phyloP scores from a whole-genome alignment of 768 basidiomycete species.

The Leccinellum luteum region DNA sequence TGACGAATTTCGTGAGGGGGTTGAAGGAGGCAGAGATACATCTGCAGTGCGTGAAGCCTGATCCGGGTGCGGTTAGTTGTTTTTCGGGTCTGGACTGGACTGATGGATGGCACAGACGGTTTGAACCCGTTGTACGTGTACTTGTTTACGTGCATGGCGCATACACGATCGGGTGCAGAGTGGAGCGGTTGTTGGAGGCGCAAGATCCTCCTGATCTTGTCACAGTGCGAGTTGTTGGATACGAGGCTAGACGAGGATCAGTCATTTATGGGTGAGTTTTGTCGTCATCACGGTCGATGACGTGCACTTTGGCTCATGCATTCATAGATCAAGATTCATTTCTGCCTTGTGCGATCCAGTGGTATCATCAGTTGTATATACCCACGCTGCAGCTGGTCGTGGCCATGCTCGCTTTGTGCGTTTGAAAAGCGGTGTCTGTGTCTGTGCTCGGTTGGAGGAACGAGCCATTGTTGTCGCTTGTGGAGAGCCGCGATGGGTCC shows the following conservation, averaged over 20 bases:
- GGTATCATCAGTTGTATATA: constrained; percentile 89
- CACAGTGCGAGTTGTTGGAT: constrained; percentile 85
- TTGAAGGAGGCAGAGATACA: constrained; percentile 69
- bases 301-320: neutral
- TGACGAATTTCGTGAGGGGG: constrained; percentile 78
- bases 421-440: too few species aligned
- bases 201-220: constrained; percentile 70
- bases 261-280: constrained; percentile 66
- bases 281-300: too few species aligned
- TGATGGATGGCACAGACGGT: constrained; percentile 53
- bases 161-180: constrained; percentile 78
- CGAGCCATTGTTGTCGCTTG: too few species aligned
- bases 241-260: constrained; percentile 82
- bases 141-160: constrained; percentile 87
- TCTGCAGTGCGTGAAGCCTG: constrained; percentile 76
- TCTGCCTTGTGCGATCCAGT: constrained; percentile 79
- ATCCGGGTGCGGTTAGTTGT: constrained; percentile 65
- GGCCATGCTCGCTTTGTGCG: constrained; percentile 64
- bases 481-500: too few species aligned
- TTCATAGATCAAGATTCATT: constrained; percentile 73
- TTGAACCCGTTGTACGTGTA: constrained; percentile 91
- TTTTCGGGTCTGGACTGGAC: neutral
- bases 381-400: constrained; percentile 82
- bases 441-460: too few species aligned
- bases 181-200: constrained; percentile 78